A percentile compares a stretch with the other conserved stretches of the same genome.
phyloP scores from a whole-genome alignment of 1,284 basidiomycete genomes.

The Retiboletus flavoniger region DNA sequence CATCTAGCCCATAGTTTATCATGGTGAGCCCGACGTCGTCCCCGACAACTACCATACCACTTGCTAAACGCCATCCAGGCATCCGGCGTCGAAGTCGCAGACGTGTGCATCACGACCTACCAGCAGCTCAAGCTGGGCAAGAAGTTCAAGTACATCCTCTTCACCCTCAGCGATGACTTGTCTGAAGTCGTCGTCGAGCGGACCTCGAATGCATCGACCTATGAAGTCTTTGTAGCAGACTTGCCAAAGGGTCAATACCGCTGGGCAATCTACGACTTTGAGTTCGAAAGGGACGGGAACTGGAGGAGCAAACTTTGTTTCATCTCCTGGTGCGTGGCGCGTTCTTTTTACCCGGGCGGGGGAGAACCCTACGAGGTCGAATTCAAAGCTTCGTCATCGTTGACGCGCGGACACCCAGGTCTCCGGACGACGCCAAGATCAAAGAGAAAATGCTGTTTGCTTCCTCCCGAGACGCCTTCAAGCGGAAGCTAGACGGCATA shows the following conservation, averaged over 20 bases:
- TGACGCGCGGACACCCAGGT: slow-evolving; percentile 50
- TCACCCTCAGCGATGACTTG: slow-evolving; percentile 63
- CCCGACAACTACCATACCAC: background rate
- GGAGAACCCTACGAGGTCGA: background rate
- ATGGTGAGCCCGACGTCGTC: slow-evolving; percentile 19
- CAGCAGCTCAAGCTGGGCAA: slow-evolving; percentile 82
- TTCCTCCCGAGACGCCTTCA: slow-evolving; percentile 86
- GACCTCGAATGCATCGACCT: slow-evolving; percentile 48
- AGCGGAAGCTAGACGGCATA: slow-evolving; percentile 70
- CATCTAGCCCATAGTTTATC: background rate
- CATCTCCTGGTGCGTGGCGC: slow-evolving; percentile 62
- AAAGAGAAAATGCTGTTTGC: slow-evolving; percentile 96
- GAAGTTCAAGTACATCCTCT: slow-evolving; percentile 87
- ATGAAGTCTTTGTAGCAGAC: slow-evolving; percentile 77
- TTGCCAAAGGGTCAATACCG: slow-evolving; percentile 80
- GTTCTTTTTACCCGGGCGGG: too few relatives aligned
- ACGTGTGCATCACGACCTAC: slow-evolving; percentile 64
- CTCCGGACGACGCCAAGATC: slow-evolving; percentile 84
- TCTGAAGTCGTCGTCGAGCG: slow-evolving; percentile 80
- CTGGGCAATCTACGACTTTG: slow-evolving; percentile 93
- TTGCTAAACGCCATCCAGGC: slow-evolving; percentile 44
- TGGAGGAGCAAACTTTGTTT: slow-evolving; percentile 92
- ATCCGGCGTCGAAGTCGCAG: slow-evolving; percentile 72
- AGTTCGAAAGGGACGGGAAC: slow-evolving; percentile 73
- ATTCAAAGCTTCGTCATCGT: background rate